These are phyloP conservation scores for Oryza nivara DNA, from an alignment of 176 grass and related monocot species.

Conservation along the genomic window DNA sequence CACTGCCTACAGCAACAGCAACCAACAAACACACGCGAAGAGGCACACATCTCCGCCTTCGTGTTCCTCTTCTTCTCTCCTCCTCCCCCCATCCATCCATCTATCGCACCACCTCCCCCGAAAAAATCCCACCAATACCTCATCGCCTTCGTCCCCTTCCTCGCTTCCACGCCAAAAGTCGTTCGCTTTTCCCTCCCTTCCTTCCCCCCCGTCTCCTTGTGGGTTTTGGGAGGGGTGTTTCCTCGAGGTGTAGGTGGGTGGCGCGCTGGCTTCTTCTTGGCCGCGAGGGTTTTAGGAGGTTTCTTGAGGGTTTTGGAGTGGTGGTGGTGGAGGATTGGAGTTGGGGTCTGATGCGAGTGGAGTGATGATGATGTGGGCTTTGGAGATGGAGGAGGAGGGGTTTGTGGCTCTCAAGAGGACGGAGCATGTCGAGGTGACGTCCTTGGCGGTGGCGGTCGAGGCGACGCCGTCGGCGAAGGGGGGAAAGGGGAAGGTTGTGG, in stretches of 20 bases:
- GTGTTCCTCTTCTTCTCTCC: not conserved
- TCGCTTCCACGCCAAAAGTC: constrained; percentile 17
- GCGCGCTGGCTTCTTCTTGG: not conserved
- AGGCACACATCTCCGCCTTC: constrained; percentile 16
- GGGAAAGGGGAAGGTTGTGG: not conserved
- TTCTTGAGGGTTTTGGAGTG: constrained; percentile 35
- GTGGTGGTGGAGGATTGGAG: not conserved
- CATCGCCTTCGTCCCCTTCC: constrained; percentile 13
- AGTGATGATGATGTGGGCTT: not conserved
- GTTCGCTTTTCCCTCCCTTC: not conserved
- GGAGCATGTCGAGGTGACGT: constrained; percentile 75
- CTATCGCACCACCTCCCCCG: not conserved
- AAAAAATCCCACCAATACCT: constrained; percentile 15
- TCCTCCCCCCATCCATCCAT: not conserved
- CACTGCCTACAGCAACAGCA: not conserved
- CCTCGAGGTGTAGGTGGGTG: not conserved
- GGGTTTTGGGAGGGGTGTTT: not conserved
- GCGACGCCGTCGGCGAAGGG: not conserved
- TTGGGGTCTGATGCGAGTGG: constrained; percentile 38
- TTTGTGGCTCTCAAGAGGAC: constrained; percentile 55
- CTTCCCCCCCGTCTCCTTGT: not conserved
- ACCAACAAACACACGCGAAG: not conserved
- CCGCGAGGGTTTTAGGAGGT: not conserved
- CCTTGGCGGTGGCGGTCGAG: constrained; percentile 14
- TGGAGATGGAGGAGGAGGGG: constrained; percentile 34